Evolutionary conservation across 176 grass and related monocot genomes (phyloP), one percentile per base, ranked within the genome.

Genomic region (Oryza coarctata): DNA sequence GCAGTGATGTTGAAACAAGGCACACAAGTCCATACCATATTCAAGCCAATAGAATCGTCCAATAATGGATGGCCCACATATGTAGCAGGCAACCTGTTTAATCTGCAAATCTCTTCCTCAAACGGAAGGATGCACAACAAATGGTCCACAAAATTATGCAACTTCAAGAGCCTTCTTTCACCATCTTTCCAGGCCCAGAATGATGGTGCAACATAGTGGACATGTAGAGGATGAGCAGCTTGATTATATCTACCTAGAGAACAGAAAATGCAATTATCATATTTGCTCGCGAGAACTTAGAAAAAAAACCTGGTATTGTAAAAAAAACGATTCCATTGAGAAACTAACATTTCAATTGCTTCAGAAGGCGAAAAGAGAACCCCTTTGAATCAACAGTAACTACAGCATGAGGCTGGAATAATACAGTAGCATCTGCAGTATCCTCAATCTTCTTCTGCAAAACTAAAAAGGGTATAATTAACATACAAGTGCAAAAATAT

Each of bases 131-230:
- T 94, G 68, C 92, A 98, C 75, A 98, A 73, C 70, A 98, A 70
- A 82, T 98, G 95, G 71, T 98, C 95, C 77, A 98, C 86, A 76
- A 94, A 93, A 78, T 61, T 47, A 40, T 31, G 32, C 71, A 98
- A 75, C 35, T 82, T 79, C 27, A 62, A 72, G 39, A 98, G 90
- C 82, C 95, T 94, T 30, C 81, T 86, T 93, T 98, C 95, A 81
- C 95, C 92, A 28, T 82, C 86, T 91, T 94, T 98, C 95, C 92
- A 98, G 71, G 95, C 95, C 95, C 92, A 98, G 83, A 98, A 98
- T 86, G 95, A 94, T 1, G 95, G 95, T 30, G 95, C 90, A 76
- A 94, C 92, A 84, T 98, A 98, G 82, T 98, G 95, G 75, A 98
- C 71, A 89, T 93, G 88, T 57, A 94, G 49, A 89, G 92, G 88